Evolutionary conservation across 495 filamentous ascomycete genomes (phyloP).

Genomic region (Aspergillus cristatus): DNA sequence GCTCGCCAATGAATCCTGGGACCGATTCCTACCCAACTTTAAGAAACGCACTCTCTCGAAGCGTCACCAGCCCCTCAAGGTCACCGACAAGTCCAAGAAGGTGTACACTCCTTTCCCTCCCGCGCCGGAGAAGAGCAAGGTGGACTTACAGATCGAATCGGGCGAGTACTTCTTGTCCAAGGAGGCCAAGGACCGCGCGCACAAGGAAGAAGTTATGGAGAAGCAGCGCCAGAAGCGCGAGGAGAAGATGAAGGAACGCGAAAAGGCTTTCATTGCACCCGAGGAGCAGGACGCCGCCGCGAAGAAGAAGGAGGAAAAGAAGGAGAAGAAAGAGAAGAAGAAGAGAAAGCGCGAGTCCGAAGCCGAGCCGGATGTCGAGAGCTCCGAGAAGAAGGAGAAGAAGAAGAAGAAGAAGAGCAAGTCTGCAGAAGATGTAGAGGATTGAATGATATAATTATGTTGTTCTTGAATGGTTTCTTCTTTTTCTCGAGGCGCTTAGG

Average conservation of each 20-base stretch:
- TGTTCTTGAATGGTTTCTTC: slow-evolving; percentile 1
- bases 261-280: slow-evolving; percentile 79
- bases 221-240: slow-evolving; percentile 74
- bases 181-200: slow-evolving; percentile 78
- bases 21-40: slow-evolving; percentile 94
- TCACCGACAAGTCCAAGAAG: slow-evolving; percentile 92
- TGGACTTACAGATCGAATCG: slow-evolving; percentile 95
- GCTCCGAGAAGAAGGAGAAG: slow-evolving; percentile 33
- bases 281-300: slow-evolving; percentile 51
- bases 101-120: slow-evolving; percentile 67
- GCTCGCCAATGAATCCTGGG: slow-evolving; percentile 82
- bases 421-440: slow-evolving; percentile 19
- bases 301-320: slow-evolving; percentile 43
- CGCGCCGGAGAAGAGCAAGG: slow-evolving; percentile 86
- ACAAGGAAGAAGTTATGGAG: slow-evolving; percentile 68
- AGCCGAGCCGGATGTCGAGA: slow-evolving; percentile 19
- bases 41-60: slow-evolving; percentile 90
- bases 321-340: slow-evolving; percentile 35
- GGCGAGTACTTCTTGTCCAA: slow-evolving; percentile 95
- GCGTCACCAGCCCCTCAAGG: slow-evolving; percentile 70
- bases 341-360: slow-evolving; percentile 35
- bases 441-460: slow-evolving; percentile 9
- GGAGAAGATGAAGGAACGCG: slow-evolving; percentile 77
- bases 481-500: slow-evolving; percentile 15
- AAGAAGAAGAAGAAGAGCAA: slow-evolving; percentile 42